A percentile compares a stretch with the other conserved stretches of the same genome.
phyloP scores from a whole-genome alignment of 1,139 yeast species.

The Scheffersomyces quercinus region DNA sequence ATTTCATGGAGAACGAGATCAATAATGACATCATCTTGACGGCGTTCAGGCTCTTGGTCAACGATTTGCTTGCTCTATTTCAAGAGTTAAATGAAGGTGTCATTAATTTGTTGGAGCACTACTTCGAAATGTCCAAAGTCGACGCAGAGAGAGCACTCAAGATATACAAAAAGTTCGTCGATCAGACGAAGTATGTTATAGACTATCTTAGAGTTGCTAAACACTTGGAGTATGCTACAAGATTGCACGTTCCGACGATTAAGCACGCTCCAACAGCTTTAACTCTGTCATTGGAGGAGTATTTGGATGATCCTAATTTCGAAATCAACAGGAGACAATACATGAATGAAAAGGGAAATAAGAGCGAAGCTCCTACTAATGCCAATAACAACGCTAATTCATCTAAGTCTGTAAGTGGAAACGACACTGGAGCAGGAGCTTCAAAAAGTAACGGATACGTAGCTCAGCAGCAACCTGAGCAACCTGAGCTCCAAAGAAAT shows the following conservation, averaged over 20 bases:
- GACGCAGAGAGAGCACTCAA: constrained; percentile 88
- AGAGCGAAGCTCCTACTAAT: constrained; percentile 17
- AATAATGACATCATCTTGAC: constrained; percentile 82
- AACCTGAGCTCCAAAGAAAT: constrained; percentile 21
- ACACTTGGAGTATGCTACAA: constrained; percentile 81
- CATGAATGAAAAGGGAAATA: constrained; percentile 65
- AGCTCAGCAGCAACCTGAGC: constrained; percentile 5
- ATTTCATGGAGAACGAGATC: constrained; percentile 71
- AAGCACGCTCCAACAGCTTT: constrained; percentile 96
- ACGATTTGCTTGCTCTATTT: constrained; percentile 80
- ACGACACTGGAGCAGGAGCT: no score
- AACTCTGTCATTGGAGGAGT: constrained; percentile 83
- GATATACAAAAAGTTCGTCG: constrained; percentile 82
- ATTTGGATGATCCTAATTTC: constrained; percentile 82
- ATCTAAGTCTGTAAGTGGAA: no score
- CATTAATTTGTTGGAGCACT: constrained; percentile 86
- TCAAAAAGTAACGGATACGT: constrained; percentile 1
- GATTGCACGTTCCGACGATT: constrained; percentile 90
- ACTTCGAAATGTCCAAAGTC: constrained; percentile 82
- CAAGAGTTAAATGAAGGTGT: constrained; percentile 95
- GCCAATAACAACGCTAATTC: neutral
- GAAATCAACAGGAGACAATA: constrained; percentile 79
- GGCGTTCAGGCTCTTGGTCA: constrained; percentile 82
- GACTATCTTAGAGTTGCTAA: constrained; percentile 87
- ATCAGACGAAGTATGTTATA: constrained; percentile 84